Conservation (phyloP, 2,329 filamentous ascomycete genomes). For the Fusarium equiseti region DNA sequence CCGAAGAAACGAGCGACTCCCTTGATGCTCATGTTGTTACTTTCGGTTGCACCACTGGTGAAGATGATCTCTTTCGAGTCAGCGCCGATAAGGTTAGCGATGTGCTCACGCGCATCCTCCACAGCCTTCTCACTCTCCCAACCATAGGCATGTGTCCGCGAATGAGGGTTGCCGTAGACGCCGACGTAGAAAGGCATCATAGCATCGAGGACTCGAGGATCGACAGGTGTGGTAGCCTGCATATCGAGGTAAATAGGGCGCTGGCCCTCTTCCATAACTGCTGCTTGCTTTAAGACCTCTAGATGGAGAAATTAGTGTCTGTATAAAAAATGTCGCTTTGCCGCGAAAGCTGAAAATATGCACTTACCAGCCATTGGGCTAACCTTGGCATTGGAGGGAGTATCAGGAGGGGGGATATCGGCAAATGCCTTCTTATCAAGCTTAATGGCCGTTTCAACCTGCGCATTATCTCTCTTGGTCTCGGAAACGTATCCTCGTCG, state of each 20-base stretch:
- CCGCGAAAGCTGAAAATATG: background rate
- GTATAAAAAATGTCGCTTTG: background rate
- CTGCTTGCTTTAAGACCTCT: conserved; percentile 90
- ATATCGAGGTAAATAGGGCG: conserved; percentile 98
- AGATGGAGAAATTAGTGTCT: conserved; percentile 30
- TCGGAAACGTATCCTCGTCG: conserved; percentile 84
- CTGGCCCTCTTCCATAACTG: conserved; percentile 91
- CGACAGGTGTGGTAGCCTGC: conserved; percentile 95
- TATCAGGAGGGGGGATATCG: conserved; percentile 57
- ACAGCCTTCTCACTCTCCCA: conserved; percentile 98
- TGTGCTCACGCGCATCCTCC: conserved; percentile 84
- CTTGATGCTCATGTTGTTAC: conserved; percentile 99
- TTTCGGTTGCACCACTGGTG: conserved; percentile 97
- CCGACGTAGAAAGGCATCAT: conserved; percentile 97
- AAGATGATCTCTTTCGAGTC: conserved; percentile 99
- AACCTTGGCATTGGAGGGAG: conserved; percentile 68
- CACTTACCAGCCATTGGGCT: conserved; percentile 76
- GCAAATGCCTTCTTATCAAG: conserved; percentile 87
- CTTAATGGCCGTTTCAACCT: conserved; percentile 88
- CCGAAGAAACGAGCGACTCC: conserved; percentile 97
- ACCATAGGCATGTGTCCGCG: conserved; percentile 95
- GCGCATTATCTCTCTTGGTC: conserved; percentile 81
- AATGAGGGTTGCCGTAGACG: conserved; percentile 96
- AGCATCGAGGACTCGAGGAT: conserved; percentile 92
- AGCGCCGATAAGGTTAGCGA: conserved; percentile 89